These are phyloP conservation scores for Cladobotryum mycophilum DNA, from an alignment of 2,329 filamentous ascomycete genomes.

Conservation along the genomic window DNA sequence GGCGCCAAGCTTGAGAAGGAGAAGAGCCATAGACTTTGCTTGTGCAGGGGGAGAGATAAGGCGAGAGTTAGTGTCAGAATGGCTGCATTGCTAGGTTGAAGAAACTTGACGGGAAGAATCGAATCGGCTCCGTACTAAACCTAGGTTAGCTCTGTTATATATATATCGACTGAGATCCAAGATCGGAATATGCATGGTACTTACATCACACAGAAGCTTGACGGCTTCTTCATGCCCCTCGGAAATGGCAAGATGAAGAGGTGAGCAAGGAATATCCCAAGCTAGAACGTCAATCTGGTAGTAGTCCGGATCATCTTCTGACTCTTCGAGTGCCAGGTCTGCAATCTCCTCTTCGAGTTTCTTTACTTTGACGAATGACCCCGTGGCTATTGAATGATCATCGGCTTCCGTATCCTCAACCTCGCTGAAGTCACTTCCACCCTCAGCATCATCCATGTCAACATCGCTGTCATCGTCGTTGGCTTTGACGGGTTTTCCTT, in stretches of 20 bases:
- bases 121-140: slow-evolving; percentile 69
- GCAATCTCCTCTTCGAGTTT: slow-evolving; percentile 32
- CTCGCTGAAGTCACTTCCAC: slow-evolving; percentile 42
- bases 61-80: slow-evolving; percentile 67
- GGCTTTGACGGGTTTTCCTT: slow-evolving; percentile 10
- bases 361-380: slow-evolving; percentile 66
- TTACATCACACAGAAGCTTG: slow-evolving; percentile 57
- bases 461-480: slow-evolving; percentile 21
- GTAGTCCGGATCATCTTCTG: slow-evolving; percentile 65
- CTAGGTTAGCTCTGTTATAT: slow-evolving; percentile 9
- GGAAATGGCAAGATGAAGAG: slow-evolving; percentile 73
- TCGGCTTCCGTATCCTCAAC: slow-evolving; percentile 45
- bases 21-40: slow-evolving; percentile 57
- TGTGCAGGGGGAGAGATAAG: slow-evolving; percentile 53
- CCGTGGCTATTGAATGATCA: slow-evolving; percentile 52
- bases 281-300: slow-evolving; percentile 73
- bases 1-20: slow-evolving; percentile 64
- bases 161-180: neutral
- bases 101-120: slow-evolving; percentile 65
- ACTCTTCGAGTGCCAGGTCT: slow-evolving; percentile 46
- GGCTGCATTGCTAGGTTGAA: slow-evolving; percentile 47
- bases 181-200: slow-evolving; percentile 12
- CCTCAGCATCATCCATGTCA: slow-evolving; percentile 29
- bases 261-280: slow-evolving; percentile 70
- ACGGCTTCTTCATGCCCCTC: slow-evolving; percentile 65